Conservation (phyloP, 495 filamentous ascomycete species). For the Wilcoxina mikolae region DNA sequence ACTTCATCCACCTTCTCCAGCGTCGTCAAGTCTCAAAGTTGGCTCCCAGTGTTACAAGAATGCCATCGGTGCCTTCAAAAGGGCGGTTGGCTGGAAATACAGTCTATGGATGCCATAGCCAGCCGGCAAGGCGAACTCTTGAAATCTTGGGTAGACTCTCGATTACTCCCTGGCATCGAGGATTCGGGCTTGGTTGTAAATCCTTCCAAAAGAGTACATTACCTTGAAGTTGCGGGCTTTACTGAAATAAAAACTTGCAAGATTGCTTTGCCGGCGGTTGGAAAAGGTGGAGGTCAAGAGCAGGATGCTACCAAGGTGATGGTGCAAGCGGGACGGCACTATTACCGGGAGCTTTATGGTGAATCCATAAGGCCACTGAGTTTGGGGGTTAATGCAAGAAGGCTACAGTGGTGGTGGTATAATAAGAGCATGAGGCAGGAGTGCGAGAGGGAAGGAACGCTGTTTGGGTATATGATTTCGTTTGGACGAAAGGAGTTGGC, state of each 20-base stretch:
- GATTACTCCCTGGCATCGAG: neutral
- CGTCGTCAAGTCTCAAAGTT: neutral
- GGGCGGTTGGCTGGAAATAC: neutral
- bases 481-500: conserved; percentile 7
- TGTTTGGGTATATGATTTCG: conserved; percentile 6
- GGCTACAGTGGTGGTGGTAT: conserved; percentile 1
- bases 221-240: neutral
- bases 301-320: neutral
- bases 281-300: neutral
- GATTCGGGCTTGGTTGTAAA: neutral
- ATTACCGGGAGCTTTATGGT: neutral
- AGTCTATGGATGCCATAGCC: neutral
- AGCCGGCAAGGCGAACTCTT: conserved; percentile 1
- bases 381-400: neutral
- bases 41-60: neutral
- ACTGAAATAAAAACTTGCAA: neutral
- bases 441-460: neutral
- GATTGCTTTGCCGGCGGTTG: neutral
- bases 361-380: neutral
- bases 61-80: neutral
- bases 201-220: neutral
- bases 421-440: conserved; percentile 2
- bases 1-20: neutral
- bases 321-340: conserved; percentile 3
- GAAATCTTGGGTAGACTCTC: neutral